phyloP scores from a whole-genome alignment of 257 asterid genomes.

The Solanum clarkiae region DNA sequence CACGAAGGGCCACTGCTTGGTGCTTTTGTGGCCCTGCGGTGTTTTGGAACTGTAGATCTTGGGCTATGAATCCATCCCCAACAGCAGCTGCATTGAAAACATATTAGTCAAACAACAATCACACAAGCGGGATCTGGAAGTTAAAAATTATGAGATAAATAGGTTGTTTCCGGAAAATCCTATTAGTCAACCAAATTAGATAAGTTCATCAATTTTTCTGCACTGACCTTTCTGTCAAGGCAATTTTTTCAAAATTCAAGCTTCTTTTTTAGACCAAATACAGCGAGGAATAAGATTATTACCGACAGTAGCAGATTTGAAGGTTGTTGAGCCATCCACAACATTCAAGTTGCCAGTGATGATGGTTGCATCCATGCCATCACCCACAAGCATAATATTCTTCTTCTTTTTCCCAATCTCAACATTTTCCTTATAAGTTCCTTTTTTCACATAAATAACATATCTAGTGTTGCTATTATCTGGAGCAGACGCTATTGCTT shows the following conservation, averaged over 20 bases:
- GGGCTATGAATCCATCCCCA: conserved; percentile 50
- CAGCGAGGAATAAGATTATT: not conserved
- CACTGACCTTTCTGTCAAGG: not conserved
- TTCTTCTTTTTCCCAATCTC: conserved; percentile 6
- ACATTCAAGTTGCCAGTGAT: conserved; percentile 22
- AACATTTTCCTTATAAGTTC: conserved; percentile 16
- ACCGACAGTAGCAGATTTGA: conserved; percentile 24
- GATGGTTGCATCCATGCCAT: conserved; percentile 20
- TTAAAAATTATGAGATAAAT: too few species aligned
- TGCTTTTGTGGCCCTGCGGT: conserved; percentile 40
- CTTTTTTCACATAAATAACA: conserved; percentile 17
- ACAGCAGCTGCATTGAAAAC: conserved; percentile 19
- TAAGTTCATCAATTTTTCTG: not conserved
- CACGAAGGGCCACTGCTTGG: conserved; percentile 48
- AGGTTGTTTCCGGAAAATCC: conserved; percentile 6
- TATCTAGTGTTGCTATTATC: conserved; percentile 4
- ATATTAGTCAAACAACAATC: not conserved
- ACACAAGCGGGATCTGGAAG: too few species aligned
- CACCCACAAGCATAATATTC: conserved; percentile 25
- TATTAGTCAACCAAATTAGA: not conserved
- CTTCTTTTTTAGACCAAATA: not conserved
- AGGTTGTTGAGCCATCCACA: conserved; percentile 22
- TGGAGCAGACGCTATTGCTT: conserved; percentile 18
- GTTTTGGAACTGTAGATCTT: conserved; percentile 38
- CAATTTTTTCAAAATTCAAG: not conserved